These are phyloP conservation scores for Elaphomyces granulatus DNA, from an alignment of 495 filamentous ascomycete species.

Conservation along the genomic window DNA sequence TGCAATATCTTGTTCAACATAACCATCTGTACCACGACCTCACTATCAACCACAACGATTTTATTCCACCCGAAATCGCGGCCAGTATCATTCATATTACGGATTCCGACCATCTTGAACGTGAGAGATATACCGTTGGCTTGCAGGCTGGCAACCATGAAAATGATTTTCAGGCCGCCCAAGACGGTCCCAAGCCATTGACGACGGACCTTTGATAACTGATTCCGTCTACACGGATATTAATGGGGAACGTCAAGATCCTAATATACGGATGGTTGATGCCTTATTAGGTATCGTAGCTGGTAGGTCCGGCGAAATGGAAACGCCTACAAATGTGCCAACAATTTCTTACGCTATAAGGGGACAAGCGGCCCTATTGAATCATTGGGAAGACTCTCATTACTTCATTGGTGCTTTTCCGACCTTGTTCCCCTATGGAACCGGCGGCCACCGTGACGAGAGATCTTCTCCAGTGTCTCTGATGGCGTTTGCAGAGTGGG, in stretches of 20 bases:
- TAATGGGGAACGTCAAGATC: conserved; percentile 10
- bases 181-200: neutral
- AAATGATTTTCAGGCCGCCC: conserved; percentile 5
- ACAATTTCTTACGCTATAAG: too few species aligned
- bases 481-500: conserved; percentile 3
- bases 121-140: conserved; percentile 6
- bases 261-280: conserved; percentile 4
- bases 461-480: conserved; percentile 5
- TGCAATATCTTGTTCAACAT: conserved; percentile 5
- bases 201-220: neutral
- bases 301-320: neutral
- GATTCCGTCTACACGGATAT: conserved; percentile 7
- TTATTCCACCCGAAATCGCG: neutral
- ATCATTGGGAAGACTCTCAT: conserved; percentile 7
- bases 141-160: conserved; percentile 3
- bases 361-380: conserved; percentile 1
- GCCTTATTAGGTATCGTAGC: neutral
- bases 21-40: conserved; percentile 5
- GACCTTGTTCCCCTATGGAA: conserved; percentile 9
- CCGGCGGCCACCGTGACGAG: conserved; percentile 12
- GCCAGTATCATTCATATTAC: neutral
- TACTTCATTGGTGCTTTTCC: conserved; percentile 11
- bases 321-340: too few species aligned
- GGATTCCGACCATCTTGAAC: neutral
- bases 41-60: conserved; percentile 1